These are phyloP conservation scores for Asterella californica DNA, from an alignment of 225 moss, liverwort and hornwort species.

Conservation along the genomic window DNA sequence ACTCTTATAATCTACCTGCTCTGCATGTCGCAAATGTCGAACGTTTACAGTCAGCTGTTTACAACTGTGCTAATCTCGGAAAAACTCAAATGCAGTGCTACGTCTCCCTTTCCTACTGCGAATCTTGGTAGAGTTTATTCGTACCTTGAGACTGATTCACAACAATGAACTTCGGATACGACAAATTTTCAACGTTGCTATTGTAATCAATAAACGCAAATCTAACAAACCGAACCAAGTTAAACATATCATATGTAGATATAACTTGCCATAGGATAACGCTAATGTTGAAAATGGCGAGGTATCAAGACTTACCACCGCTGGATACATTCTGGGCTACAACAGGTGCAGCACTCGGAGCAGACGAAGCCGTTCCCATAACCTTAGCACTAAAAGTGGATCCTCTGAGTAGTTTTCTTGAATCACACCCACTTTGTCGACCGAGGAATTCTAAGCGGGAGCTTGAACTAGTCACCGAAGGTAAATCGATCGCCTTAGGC, in stretches of 20 bases:
- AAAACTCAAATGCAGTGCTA: neutral
- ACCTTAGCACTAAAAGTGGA: neutral
- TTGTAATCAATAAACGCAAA: neutral
- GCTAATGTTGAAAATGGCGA: neutral
- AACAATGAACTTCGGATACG: too few species aligned
- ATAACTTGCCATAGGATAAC: neutral
- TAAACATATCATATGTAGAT: neutral
- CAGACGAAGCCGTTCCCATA: conserved; percentile 36
- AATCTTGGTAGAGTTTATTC: neutral
- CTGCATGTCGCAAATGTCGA: conserved; percentile 9
- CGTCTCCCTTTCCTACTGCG: neutral
- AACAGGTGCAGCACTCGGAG: neutral
- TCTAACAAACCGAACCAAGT: neutral
- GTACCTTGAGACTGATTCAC: too few species aligned
- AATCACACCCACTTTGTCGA: conserved; percentile 24
- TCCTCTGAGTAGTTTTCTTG: neutral
- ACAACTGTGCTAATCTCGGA: neutral
- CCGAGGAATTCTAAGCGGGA: conserved; percentile 10
- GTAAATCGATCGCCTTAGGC: neutral
- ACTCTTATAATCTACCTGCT: conserved; percentile 47
- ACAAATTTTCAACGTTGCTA: neutral
- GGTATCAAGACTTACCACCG: conserved; percentile 12
- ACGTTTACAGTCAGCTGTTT: neutral
- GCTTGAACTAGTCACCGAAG: neutral
- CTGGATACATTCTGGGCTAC: conserved; percentile 19